Evolutionary conservation across 176 grass and related monocot species (phyloP).

Genomic region (Rhynchospora tenuis): DNA sequence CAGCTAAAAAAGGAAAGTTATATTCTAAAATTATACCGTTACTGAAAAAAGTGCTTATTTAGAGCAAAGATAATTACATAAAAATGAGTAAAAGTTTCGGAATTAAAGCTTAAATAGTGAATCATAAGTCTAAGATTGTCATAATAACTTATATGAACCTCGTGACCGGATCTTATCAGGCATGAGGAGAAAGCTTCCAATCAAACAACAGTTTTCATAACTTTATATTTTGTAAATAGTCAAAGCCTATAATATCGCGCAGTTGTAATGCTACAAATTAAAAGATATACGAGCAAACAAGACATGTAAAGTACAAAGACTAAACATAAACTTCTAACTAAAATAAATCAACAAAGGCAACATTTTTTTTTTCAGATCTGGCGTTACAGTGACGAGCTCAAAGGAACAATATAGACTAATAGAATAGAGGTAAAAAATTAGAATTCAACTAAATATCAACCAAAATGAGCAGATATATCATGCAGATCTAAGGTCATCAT

Average conservation of each 20-base stretch:
- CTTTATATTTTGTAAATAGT: background rate
- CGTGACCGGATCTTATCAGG: background rate
- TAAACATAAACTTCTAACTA: background rate
- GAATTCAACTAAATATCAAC: background rate
- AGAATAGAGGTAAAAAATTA: background rate
- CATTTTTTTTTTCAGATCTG: background rate
- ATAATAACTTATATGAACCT: background rate
- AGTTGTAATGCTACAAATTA: background rate
- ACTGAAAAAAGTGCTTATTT: background rate
- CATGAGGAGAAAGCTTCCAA: background rate
- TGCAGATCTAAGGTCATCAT: slow-evolving; percentile 6
- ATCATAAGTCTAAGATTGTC: background rate
- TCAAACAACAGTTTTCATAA: too few species aligned
- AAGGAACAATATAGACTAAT: background rate
- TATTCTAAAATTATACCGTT: background rate
- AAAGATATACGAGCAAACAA: background rate
- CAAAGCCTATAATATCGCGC: background rate
- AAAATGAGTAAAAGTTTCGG: background rate
- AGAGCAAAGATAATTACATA: background rate
- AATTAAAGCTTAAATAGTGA: background rate
- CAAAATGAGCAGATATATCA: background rate
- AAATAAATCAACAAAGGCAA: background rate
- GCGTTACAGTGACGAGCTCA: background rate
- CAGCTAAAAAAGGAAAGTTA: background rate
- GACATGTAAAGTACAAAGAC: background rate